phyloP scores from a whole-genome alignment of 2,329 filamentous ascomycete species.

The Thelonectria rubi region DNA sequence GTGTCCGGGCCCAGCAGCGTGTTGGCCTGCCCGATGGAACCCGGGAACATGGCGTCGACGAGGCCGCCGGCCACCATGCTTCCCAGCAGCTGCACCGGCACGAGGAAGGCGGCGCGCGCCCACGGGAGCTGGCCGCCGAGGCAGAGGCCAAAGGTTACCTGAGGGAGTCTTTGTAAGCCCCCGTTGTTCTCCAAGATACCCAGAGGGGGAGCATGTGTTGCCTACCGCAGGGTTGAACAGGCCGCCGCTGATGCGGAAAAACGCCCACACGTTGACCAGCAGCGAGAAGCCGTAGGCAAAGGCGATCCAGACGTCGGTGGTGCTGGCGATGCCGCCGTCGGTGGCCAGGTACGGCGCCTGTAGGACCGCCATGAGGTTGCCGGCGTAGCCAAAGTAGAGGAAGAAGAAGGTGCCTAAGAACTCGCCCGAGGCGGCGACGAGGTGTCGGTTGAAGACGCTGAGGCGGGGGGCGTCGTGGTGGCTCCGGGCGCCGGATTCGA shows the following conservation, averaged over 20 bases:
- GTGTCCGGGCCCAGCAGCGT: slow-evolving; percentile 57
- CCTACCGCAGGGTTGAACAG: slow-evolving; percentile 52
- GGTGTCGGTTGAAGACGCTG: slow-evolving; percentile 28
- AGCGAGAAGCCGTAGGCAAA: slow-evolving; percentile 47
- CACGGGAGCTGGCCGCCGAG: slow-evolving; percentile 32
- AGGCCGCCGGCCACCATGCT: slow-evolving; percentile 65
- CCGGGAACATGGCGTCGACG: slow-evolving; percentile 64
- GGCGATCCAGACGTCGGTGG: slow-evolving; percentile 31
- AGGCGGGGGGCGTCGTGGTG: slow-evolving; percentile 20
- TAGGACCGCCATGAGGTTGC: slow-evolving; percentile 32
- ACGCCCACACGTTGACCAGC: slow-evolving; percentile 62
- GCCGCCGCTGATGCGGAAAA: slow-evolving; percentile 60
- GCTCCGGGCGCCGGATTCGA: background rate
- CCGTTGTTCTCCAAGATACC: no score
- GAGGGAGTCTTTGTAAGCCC: background rate
- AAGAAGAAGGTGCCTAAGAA: slow-evolving; percentile 38
- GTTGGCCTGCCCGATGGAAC: slow-evolving; percentile 60
- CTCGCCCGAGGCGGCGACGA: slow-evolving; percentile 36
- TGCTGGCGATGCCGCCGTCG: slow-evolving; percentile 25
- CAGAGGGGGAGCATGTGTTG: background rate
- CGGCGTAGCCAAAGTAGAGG: slow-evolving; percentile 39
- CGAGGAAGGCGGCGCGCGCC: slow-evolving; percentile 49
- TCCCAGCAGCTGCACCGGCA: slow-evolving; percentile 63
- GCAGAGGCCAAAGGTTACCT: slow-evolving; percentile 38
- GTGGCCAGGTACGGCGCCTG: slow-evolving; percentile 25